Evolutionary conservation across 805 yeast genomes (phyloP).

Genomic region (Pichia sporocuriosa): DNA sequence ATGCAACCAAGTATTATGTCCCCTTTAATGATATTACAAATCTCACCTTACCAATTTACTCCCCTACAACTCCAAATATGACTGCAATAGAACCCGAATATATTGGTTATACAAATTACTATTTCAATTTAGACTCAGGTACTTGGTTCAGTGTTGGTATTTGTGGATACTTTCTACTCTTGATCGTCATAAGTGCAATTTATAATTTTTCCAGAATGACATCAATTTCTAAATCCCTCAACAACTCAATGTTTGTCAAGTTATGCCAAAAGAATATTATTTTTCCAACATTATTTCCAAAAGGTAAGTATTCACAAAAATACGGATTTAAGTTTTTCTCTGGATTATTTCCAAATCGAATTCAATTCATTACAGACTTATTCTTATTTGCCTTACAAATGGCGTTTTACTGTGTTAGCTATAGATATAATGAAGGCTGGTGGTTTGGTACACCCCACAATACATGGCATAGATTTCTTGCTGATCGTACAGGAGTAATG

Average conservation of each 20-base stretch:
- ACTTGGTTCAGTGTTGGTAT: slow-evolving; percentile 32
- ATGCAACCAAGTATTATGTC: slow-evolving; percentile 25
- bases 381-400: slow-evolving; percentile 24
- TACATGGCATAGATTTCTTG: slow-evolving; percentile 26
- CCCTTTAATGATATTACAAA: slow-evolving; percentile 7
- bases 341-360: slow-evolving; percentile 27
- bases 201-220: slow-evolving; percentile 28
- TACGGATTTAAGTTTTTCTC: slow-evolving; percentile 17
- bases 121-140: slow-evolving; percentile 23
- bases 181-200: slow-evolving; percentile 32
- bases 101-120: slow-evolving; percentile 15
- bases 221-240: slow-evolving; percentile 25
- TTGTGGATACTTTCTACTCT: slow-evolving; percentile 33
- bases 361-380: slow-evolving; percentile 26
- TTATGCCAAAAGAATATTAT: slow-evolving; percentile 30
- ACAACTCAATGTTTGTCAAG: slow-evolving; percentile 20
- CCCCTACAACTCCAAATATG: slow-evolving; percentile 15
- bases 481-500: slow-evolving; percentile 35
- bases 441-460: slow-evolving; percentile 29
- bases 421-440: slow-evolving; percentile 12
- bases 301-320: slow-evolving; percentile 16
- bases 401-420: slow-evolving; percentile 18
- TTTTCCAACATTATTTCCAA: slow-evolving; percentile 33
- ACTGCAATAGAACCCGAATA: slow-evolving; percentile 3
- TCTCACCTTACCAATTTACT: slow-evolving; percentile 11